Base-by-base conservation (phyloP, 129 eudicot species). In the Arctium lappa region DNA sequence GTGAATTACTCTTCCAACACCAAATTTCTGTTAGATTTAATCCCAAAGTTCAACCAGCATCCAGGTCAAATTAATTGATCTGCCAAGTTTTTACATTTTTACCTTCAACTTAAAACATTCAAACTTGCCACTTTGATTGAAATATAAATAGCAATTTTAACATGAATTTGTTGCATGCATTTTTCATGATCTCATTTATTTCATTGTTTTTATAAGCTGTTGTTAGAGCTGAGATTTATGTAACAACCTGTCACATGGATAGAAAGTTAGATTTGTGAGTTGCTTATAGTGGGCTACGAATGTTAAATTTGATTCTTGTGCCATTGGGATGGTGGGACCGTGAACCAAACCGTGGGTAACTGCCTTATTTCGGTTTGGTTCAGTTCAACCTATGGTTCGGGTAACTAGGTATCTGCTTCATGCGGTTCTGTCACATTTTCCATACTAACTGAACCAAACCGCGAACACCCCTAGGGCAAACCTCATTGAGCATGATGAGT, bases 1-100 rank as follows among this genome's bases (percentile, higher is more conserved):
- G 83, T 95, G 82, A 88, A 90, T 44, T 86, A 88, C 81, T 71
- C 90, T 48, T 84, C 91, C 31, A 88, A 93, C 82, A 84, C 88
- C 77, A 89, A 86, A 77, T 85, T 82, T 82, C 77, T 95, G 80
- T 82, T 95, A 50, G 94, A 86, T 85, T 86, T 65, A 44, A 88
- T 95, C 60, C 71, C 89, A 16, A 91, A 88, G 37, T 85, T 74
- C 33, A 79, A 36, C 68, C 37, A 13, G n/a, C 36, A 44, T 36
- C 48, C 15, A 72, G 36, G 85, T 81, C 81, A 77, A 81, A 12
- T 80, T 68, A 72, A 37, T 72, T 87, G 27, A 80, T 74, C 46
- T 29, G 34, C 60, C 31, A 77, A 79, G 53, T 78, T 13, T 68
- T 36, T 1, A 32, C 13, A 32, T 84, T 75, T 73, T 68, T 34